These are phyloP conservation scores for Cicer cuneatum DNA, from an alignment of 306 rosid species.

Conservation along the genomic window DNA sequence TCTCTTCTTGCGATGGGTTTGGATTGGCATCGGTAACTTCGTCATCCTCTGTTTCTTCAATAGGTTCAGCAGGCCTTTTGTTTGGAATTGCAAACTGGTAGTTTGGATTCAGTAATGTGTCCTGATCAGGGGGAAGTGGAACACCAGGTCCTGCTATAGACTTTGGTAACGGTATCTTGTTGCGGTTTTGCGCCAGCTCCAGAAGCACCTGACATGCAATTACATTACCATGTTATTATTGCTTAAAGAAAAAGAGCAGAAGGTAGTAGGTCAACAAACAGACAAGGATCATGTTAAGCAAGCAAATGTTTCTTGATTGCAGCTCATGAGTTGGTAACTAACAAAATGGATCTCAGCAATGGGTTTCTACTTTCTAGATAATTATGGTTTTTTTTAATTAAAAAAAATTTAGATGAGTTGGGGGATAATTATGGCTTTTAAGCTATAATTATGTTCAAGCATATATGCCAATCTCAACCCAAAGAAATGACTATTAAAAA, in stretches of 20 bases:
- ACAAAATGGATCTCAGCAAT: background rate
- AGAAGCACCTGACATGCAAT: constrained; percentile 63
- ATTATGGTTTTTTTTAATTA: background rate
- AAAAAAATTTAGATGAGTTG: no score
- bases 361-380: constrained; percentile 12
- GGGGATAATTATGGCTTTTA: background rate
- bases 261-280: background rate
- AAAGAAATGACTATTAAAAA: background rate
- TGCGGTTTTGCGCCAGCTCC: constrained; percentile 81
- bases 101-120: constrained; percentile 78
- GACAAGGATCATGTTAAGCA: constrained; percentile 6
- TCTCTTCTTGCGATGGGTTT: constrained; percentile 63
- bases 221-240: constrained; percentile 28
- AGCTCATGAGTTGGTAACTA: constrained; percentile 17
- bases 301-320: background rate
- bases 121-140: constrained; percentile 80
- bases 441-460: background rate
- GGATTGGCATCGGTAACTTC: constrained; percentile 56
- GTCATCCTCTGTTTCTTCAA: constrained; percentile 80
- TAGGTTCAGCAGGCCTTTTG: constrained; percentile 67
- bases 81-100: constrained; percentile 78
- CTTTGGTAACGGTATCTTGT: constrained; percentile 80
- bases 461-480: background rate
- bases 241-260: background rate
- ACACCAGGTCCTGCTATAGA: constrained; percentile 70